These are phyloP conservation scores for Ceratocystis lukuohia DNA, from an alignment of 2,329 filamentous ascomycete genomes.

Conservation along the genomic window DNA sequence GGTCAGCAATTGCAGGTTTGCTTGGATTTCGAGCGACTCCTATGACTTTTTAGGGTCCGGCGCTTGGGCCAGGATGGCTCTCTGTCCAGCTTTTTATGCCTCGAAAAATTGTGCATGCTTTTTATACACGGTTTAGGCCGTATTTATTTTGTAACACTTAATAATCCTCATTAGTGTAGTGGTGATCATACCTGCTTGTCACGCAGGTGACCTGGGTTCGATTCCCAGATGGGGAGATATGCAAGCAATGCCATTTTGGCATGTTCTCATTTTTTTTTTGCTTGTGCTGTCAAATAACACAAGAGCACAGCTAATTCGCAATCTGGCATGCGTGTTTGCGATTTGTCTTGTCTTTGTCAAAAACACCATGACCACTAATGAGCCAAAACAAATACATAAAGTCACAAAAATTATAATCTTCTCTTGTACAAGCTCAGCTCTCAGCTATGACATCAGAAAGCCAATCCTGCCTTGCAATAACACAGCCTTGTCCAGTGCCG, in stretches of 20 bases:
- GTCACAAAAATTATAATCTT: not conserved
- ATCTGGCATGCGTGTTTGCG: not conserved
- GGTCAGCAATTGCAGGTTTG: too few relatives aligned
- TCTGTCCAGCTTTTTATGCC: not conserved
- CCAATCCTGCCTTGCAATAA: not conserved
- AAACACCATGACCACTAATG: not conserved
- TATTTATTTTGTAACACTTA: not conserved
- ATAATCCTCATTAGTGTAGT: conserved; percentile 10
- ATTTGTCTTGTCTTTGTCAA: not conserved
- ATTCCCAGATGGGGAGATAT: conserved; percentile 17
- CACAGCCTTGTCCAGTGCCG: conserved; percentile 11
- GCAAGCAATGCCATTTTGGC: not conserved
- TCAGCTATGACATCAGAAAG: conserved; percentile 8
- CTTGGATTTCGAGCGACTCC: too few relatives aligned
- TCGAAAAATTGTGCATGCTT: not conserved
- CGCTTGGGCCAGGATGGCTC: too few relatives aligned
- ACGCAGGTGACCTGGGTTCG: conserved; percentile 20
- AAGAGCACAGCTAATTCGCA: too few relatives aligned
- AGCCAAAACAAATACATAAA: not conserved
- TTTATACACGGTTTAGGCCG: not conserved
- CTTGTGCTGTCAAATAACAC: not conserved
- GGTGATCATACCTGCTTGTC: conserved; percentile 16
- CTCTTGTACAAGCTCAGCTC: not conserved
- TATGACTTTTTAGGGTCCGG: too few relatives aligned
- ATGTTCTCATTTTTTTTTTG: not conserved